Percentiles rank a stretch among this genome's conserved stretches.
These are phyloP conservation scores for Penicillium mononematosum DNA, from an alignment of 495 filamentous ascomycete species.

Conservation along the genomic window DNA sequence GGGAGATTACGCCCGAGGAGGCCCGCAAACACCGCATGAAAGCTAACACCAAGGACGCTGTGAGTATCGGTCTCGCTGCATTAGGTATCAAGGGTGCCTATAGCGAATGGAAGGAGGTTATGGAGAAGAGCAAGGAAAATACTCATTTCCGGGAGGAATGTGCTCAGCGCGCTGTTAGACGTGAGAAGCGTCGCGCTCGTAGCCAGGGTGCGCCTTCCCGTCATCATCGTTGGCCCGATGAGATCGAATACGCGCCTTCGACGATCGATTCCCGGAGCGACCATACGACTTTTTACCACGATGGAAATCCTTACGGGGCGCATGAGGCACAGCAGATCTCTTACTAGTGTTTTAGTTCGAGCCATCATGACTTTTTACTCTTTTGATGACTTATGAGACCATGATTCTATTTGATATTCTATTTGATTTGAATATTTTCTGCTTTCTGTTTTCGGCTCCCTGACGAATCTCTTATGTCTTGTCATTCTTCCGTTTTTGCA, in stretches of 20 bases:
- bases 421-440: background rate
- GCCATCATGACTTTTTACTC: background rate
- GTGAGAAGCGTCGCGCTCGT: slow-evolving; percentile 19
- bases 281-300: slow-evolving; percentile 11
- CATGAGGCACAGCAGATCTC: slow-evolving; percentile 9
- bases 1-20: slow-evolving; percentile 70
- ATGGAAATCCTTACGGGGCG: slow-evolving; percentile 21
- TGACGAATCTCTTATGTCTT: background rate
- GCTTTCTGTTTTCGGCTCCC: no score
- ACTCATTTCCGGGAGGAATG: slow-evolving; percentile 53
- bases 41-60: slow-evolving; percentile 70
- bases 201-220: slow-evolving; percentile 19
- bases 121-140: slow-evolving; percentile 56
- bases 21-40: slow-evolving; percentile 73
- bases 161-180: slow-evolving; percentile 39
- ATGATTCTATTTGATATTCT: slow-evolving; percentile 1
- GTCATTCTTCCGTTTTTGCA: background rate
- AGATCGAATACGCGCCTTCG: slow-evolving; percentile 22
- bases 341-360: slow-evolving; percentile 12
- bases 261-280: background rate
- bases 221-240: slow-evolving; percentile 29
- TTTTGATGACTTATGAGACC: slow-evolving; percentile 14
- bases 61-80: slow-evolving; percentile 78
- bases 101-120: slow-evolving; percentile 68
- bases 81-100: slow-evolving; percentile 83